Conservation (phyloP, 352 stramenopile genomes). For the Pythium aquatile region DNA sequence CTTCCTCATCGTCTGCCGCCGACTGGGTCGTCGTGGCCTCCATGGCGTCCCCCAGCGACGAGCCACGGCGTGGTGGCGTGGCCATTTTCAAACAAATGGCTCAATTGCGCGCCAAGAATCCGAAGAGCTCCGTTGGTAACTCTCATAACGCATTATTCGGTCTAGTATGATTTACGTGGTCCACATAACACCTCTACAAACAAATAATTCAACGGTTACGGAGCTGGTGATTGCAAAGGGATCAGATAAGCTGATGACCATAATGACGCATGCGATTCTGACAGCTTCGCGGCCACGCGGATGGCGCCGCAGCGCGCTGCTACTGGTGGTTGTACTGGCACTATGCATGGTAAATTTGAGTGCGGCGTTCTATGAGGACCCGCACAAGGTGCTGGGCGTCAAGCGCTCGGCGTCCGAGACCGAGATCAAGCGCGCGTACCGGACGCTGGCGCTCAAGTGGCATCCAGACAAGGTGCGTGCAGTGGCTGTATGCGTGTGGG, state of each 20-base stretch:
- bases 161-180: neutral
- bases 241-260: neutral
- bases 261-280: neutral
- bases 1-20: conserved; percentile 33
- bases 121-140: neutral
- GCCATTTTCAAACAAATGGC: conserved; percentile 11
- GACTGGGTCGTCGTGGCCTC: conserved; percentile 25
- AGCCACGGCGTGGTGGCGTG: neutral
- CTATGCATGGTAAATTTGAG: neutral
- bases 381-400: conserved; percentile 71
- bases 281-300: conserved; percentile 1
- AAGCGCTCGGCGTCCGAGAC: conserved; percentile 55
- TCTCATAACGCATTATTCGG: neutral
- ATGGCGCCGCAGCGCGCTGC: neutral
- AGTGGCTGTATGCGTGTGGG: neutral
- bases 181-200: neutral
- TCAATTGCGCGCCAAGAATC: conserved; percentile 6
- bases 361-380: conserved; percentile 47
- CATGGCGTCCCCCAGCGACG: conserved; percentile 10
- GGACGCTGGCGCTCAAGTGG: conserved; percentile 84
- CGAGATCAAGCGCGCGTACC: conserved; percentile 86
- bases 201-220: neutral
- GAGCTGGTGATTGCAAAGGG: neutral
- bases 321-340: conserved; percentile 6
- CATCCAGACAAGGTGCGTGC: conserved; percentile 85